A percentile compares a stretch with the other conserved stretches of the same genome.
phyloP scores from a whole-genome alignment of 257 asterid species.

The Phtheirospermum japonicum region DNA sequence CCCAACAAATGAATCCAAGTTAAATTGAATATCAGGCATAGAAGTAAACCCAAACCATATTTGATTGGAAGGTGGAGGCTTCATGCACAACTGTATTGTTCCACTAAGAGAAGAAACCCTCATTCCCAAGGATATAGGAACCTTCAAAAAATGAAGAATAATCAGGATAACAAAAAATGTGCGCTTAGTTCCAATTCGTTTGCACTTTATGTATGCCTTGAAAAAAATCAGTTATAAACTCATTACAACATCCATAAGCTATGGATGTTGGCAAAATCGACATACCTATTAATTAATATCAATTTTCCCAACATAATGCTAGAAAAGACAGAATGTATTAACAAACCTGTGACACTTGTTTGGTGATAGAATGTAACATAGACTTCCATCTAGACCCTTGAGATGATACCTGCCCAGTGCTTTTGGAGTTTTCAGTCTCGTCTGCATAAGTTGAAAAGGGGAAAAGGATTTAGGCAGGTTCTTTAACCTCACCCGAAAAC shows the following conservation, averaged over 20 bases:
- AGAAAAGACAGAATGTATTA: conserved; percentile 28
- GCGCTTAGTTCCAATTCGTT: not conserved
- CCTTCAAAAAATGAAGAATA: conserved; percentile 39
- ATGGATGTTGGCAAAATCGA: not conserved
- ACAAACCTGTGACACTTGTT: conserved; percentile 95
- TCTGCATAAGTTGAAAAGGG: conserved; percentile 36
- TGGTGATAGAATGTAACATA: conserved; percentile 65
- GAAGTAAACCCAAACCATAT: conserved; percentile 83
- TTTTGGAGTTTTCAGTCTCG: conserved; percentile 46
- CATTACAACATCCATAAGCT: not conserved
- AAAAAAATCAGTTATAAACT: not conserved
- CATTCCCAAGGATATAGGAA: conserved; percentile 77
- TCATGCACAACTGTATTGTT: conserved; percentile 65
- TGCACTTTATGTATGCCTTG: not conserved
- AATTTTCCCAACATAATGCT: conserved; percentile 14
- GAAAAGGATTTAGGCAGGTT: conserved; percentile 20
- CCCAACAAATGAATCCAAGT: conserved; percentile 79
- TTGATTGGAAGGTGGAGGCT: conserved; percentile 98
- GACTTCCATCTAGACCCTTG: conserved; percentile 87
- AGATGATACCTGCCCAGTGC: conserved; percentile 43
- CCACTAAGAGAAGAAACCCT: conserved; percentile 78
- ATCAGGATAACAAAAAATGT: not conserved
- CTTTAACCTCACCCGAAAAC: not conserved
- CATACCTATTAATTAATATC: too few relatives aligned
- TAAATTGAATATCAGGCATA: conserved; percentile 86